Evolutionary conservation across 2,329 filamentous ascomycete species (phyloP), one percentile per base, ranked within the genome.

Genomic region (Xylariaceae sp.): DNA sequence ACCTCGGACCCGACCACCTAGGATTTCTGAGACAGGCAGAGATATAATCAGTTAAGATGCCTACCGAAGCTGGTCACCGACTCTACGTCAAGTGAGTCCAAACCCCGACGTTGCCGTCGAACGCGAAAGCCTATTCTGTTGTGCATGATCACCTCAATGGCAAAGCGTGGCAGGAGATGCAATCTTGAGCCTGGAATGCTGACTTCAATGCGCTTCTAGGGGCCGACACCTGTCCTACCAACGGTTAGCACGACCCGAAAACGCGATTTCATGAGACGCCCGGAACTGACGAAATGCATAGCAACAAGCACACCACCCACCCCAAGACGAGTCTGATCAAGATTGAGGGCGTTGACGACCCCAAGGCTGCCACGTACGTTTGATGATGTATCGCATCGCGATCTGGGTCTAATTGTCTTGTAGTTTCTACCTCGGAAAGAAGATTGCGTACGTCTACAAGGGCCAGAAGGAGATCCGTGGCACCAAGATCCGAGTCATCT

Each of bases 401-500:
- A 28, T 17, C 41, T 19, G 34, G 36, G 36, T 51, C 50, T 58
- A 54, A 57, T 41, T 16, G 17, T 47, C 42, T 34, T 37, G 49
- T 59, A 79, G 76, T 76, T 96, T 96, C 87, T 98, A 98, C 79
- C 79, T 89, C 58, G 93, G 93, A 76, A 98, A 98, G 87, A 90
- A 90, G 78, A 83, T 97, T 70, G 93, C 93, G 70, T 98, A 89
- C 74, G 89, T 98, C 74, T 98, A 97, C 83, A 89, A 90, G 68
- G 91, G 85, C 62, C 84, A 88, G 74, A 90, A 84, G 76, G 89
- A 95, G 79, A 81, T 95, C 67, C 87, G 91, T 65, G 93, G 93
- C 69, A 91, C 89, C 71, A 97, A 97, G 85, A 94, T 97, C 76
- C 84, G 91, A 67, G 86, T 97, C 62, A 96, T 97, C 79, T 97